Evolutionary conservation across 2,329 filamentous ascomycete genomes (phyloP), one percentile per base, ranked within the genome.

Genomic region (Lithohypha guttulata): DNA sequence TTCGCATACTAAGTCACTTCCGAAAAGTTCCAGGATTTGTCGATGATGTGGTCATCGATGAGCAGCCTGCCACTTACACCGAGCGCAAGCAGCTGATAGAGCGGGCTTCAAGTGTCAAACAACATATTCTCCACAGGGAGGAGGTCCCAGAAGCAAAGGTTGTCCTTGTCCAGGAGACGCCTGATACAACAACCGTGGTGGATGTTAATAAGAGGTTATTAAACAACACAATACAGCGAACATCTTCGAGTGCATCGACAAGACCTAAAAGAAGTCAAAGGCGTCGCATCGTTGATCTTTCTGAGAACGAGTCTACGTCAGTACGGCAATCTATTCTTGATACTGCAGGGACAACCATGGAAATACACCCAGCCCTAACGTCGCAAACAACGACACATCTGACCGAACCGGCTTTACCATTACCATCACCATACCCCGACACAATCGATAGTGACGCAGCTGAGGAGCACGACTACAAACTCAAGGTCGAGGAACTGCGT

Each of bases 1-100:
- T 93, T 48, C 83, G 79, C 14, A 93, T 96, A 46, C 95, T 98
- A 75, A 98, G 96, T 53, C 70, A 96, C 2, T 98, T 98, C 69
- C 77, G 91, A 47, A 79, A 77, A 43, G 86, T 84, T 0, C 84
- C 89, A 8, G 91, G 91, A 4, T 93, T 91, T 54, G 81, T 79
- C 0, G 84, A 94, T 49, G 91, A 98, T 55, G 78, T 96, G 43
- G 69, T 85, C 31, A 89, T 98, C 51, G 91, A 98, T 57, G 79
- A 81, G 2, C 75, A 76, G 22, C 81, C 81, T 0, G 89, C 91
- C 1, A 80, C 74, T n/a, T 93, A 85, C 54, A 74, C 78, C 11
- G 91, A 98, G 65, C 79, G 78, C 56, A 85, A 85, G 53, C 80
- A 83, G 49, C 70, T 98, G 29, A 73, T 87, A 4, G 87, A 95